Conservation (phyloP, 148 eudicot species). For the Bassia scoparia region DNA sequence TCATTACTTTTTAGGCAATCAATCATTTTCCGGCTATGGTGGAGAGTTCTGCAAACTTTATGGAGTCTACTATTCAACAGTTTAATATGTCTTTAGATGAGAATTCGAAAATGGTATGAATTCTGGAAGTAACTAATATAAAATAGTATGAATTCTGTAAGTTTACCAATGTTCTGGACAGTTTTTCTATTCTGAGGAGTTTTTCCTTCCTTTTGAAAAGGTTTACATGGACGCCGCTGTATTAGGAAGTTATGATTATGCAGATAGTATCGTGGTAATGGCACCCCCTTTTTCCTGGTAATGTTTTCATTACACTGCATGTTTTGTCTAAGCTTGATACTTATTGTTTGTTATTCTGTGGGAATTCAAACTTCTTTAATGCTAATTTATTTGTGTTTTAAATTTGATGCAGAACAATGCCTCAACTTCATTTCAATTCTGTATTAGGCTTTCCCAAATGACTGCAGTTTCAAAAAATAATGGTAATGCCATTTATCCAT, state of each 20-base stretch:
- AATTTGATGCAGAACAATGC: slow-evolving; percentile 44
- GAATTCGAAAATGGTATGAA: slow-evolving; percentile 49
- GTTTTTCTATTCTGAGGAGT: slow-evolving; percentile 4
- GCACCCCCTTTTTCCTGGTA: slow-evolving; percentile 62
- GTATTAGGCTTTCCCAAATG: slow-evolving; percentile 53
- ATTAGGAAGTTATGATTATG: slow-evolving; percentile 32
- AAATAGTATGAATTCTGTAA: no score
- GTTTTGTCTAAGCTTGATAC: slow-evolving; percentile 20
- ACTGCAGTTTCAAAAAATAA: slow-evolving; percentile 48
- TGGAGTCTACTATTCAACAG: slow-evolving; percentile 36
- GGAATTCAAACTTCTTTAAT: background rate
- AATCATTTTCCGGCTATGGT: slow-evolving; percentile 33
- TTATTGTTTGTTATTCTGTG: background rate
- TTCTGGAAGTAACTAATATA: background rate
- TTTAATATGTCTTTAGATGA: slow-evolving; percentile 42
- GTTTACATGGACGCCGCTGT: slow-evolving; percentile 41
- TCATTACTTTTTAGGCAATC: slow-evolving; percentile 35
- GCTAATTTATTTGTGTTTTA: slow-evolving; percentile 15
- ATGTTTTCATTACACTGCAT: slow-evolving; percentile 25
- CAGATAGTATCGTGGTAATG: slow-evolving; percentile 47
- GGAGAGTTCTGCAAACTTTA: slow-evolving; percentile 28
- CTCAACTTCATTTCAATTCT: slow-evolving; percentile 49
- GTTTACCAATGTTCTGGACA: background rate
- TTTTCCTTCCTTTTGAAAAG: slow-evolving; percentile 27
- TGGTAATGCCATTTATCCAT: slow-evolving; percentile 48